These are phyloP conservation scores for Colletotrichum sp. DNA, from an alignment of 2,329 filamentous ascomycete genomes.

Conservation along the genomic window DNA sequence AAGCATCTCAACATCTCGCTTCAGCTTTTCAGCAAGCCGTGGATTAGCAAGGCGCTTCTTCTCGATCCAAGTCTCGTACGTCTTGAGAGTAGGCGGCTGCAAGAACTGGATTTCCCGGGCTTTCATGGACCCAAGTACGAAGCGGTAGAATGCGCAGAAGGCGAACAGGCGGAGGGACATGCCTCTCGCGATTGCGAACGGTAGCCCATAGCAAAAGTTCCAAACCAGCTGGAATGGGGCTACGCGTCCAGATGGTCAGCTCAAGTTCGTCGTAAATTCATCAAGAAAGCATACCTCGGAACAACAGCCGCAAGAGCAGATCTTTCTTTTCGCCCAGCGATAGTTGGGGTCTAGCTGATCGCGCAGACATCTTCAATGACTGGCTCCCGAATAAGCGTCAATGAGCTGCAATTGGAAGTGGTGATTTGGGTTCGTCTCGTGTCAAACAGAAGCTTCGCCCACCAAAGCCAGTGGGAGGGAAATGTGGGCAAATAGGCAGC, in stretches of 20 bases:
- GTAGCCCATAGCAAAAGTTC: constrained; percentile 6
- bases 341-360: constrained; percentile 21
- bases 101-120: constrained; percentile 27
- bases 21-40: background rate
- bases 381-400: background rate
- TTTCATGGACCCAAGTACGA: constrained; percentile 6
- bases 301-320: constrained; percentile 16
- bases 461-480: background rate
- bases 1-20: background rate
- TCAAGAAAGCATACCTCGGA: constrained; percentile 15
- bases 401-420: background rate
- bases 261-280: accelerated
- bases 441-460: background rate
- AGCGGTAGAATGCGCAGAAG: constrained; percentile 24
- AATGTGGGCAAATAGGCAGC: background rate
- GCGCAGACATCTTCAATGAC: background rate
- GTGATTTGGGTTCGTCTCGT: constrained; percentile 1
- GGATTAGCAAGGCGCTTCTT: constrained; percentile 18
- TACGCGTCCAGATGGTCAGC: background rate
- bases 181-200: constrained; percentile 22
- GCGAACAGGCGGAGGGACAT: constrained; percentile 21
- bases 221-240: constrained; percentile 18
- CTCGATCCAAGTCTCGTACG: constrained; percentile 28
- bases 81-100: constrained; percentile 17
- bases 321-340: constrained; percentile 22